Base-by-base conservation (phyloP, 1,139 yeast species). In the Arxiozyma slooffiae region DNA sequence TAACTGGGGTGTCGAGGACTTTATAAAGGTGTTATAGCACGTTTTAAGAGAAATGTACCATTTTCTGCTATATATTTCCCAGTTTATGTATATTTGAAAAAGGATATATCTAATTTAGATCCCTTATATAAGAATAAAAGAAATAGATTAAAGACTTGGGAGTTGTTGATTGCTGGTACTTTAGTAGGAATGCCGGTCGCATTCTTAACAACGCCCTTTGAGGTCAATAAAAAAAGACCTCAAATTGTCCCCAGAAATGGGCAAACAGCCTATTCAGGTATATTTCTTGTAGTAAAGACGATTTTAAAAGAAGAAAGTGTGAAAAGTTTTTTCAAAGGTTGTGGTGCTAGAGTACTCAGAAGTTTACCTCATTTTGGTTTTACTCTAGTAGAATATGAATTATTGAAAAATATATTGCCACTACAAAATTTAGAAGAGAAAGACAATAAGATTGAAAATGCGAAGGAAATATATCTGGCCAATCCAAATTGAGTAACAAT, bases 141-240 rank as follows among this genome's bases (percentile, higher is more conserved):
- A 58, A 76, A 74, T 50, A 71, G 75, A 54, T 77, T 92, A 55
- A 80, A 80, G 56, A 79, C 95, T 24, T 82, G 90, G 83, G 95
- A 92, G 69, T 73, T 92, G 60, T 78, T 92, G 56, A 68, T 80
- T 18, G 80, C 95, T 56, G 98, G 98, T 70, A 97, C 96, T 14
- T 69, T 90, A 60, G 97, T 98, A 21, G 98, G 98, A 67, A 89
- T 95, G 71, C 98, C 98, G 14, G 95, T 97, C 39, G 98, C 98
- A 6, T 90, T 85, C 68, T 74, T 90, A 61, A 90, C 97, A 4
- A 90, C 97, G 1, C 97, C 97, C 1, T 90, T 89, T 58, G 97
- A 90, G 75, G 98, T 92, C 49, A 86, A 92, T 62, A 92, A 92
- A 73, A 92, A 98, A 7, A 82, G 97, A 70, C 74, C 92, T 57